Evolutionary conservation across 139 green algal species (phyloP), one percentile per base, ranked within the genome.

Genomic region (Picochlorum costavermella): DNA sequence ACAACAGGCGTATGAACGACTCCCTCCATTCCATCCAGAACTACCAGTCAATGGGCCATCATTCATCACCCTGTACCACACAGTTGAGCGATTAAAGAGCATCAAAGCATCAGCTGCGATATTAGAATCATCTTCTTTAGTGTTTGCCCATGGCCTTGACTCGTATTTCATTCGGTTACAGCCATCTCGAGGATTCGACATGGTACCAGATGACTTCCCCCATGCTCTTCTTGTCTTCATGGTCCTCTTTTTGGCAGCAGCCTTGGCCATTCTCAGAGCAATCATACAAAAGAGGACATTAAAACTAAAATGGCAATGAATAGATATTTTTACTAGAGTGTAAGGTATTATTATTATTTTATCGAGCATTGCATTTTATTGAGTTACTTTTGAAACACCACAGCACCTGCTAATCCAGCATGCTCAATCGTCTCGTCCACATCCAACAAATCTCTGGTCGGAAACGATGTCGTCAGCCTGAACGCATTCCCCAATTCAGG

Each of bases 141-240:
- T 95, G 49, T 64, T 96, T 10, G 78, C 75, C 6, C 55, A 68
- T 20, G 82, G 84, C 6, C 37, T 88, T 64, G 88, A 95, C 74
- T 51, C 93, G 17, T 96, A 90, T 58, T 95, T 86, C 71, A 87
- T 75, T 0, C 81, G 92, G 20, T 55, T 94, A n/a, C 66, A 81
- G 28, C 92, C 92, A 3, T 55, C 37, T 49, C 56, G 30, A 49
- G 78, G 63, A 31, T 98, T 95, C 60, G 92, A 98, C 73, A 79
- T 80, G 28, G 69, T 98, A 16, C 76, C 84, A 10, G 88, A 96
- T 51, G 90, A 97, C 67, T 98, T 98, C 72, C 88, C 79, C 9
- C 95, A 90, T 61, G 85, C 77, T 1, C 73, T 97, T 56, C 81
- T 98, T 61, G 61, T 96, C 12, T 50, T 86, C 5, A 89, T 88